These are phyloP conservation scores for Cladosporium sp. DNA, from an alignment of 2,329 filamentous ascomycete species.

Conservation along the genomic window DNA sequence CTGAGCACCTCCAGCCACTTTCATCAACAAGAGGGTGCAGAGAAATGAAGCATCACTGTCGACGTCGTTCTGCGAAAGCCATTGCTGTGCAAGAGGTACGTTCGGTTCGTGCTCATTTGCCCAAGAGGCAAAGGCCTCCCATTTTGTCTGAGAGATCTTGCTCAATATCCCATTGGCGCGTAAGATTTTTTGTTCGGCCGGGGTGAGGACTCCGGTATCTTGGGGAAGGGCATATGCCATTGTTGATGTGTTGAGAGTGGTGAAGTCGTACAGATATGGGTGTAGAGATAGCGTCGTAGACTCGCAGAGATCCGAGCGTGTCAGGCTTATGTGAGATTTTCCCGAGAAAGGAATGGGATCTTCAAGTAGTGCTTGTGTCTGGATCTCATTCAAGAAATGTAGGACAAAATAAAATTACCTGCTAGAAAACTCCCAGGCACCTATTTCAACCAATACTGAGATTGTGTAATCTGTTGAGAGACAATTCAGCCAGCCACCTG, in stretches of 20 bases:
- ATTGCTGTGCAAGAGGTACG: background rate
- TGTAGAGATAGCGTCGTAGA: too few species aligned
- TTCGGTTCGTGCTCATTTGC: background rate
- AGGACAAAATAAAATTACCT: background rate
- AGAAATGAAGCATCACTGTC: background rate
- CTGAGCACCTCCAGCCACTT: background rate
- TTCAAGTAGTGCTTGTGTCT: background rate
- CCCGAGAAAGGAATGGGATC: background rate
- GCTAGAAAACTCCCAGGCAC: background rate
- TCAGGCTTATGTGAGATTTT: background rate
- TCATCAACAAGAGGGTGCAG: background rate
- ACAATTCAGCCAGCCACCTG: background rate
- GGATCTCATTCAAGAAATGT: background rate
- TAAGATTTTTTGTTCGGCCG: background rate
- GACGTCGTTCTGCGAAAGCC: background rate
- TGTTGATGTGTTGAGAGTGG: background rate
- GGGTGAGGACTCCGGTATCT: background rate
- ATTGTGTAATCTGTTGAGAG: background rate
- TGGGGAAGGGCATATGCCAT: background rate
- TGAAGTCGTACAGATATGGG: background rate
- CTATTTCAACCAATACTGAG: background rate
- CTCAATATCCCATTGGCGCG: background rate
- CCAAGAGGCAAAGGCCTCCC: background rate
- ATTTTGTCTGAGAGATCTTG: background rate
- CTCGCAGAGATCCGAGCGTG: background rate